phyloP scores from a whole-genome alignment of 441 rosid genomes.

The Populus hybrid region DNA sequence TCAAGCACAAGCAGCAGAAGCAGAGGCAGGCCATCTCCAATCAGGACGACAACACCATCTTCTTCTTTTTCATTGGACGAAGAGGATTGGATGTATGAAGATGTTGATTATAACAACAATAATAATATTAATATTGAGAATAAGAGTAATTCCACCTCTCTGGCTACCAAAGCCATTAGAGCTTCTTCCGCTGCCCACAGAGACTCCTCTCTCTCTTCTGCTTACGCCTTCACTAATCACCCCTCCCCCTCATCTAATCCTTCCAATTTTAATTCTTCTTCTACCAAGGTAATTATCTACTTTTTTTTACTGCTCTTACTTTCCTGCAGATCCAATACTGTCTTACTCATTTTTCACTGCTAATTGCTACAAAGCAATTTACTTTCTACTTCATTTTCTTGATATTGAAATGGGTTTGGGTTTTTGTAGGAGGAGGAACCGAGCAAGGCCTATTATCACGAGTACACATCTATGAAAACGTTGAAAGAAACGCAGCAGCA shows the following conservation, averaged over 20 bases:
- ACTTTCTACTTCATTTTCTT: background rate
- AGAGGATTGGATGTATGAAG: conserved; percentile 4
- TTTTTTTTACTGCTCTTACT: background rate
- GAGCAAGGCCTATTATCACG: conserved; percentile 8
- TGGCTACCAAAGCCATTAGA: conserved; percentile 77
- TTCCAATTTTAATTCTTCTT: conserved; percentile 10
- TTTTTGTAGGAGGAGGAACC: conserved; percentile 35
- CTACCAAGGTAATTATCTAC: conserved; percentile 14
- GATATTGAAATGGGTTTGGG: background rate
- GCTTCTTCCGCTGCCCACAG: conserved; percentile 73
- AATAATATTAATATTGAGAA: conserved; percentile 12
- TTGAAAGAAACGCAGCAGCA: conserved; percentile 51
- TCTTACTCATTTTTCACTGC: background rate
- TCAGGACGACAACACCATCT: background rate
- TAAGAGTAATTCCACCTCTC: conserved; percentile 31
- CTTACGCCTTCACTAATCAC: conserved; percentile 39
- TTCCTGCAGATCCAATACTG: background rate
- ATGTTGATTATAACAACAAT: background rate
- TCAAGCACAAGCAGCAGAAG: background rate
- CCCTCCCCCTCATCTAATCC: conserved; percentile 27
- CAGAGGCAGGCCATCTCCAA: background rate
- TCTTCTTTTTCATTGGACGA: background rate
- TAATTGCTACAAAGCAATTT: background rate
- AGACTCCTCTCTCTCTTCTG: conserved; percentile 88
- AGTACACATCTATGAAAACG: conserved; percentile 43